A percentile compares a stretch with the other conserved stretches of the same genome.
These are phyloP conservation scores for Quercus wislizeni DNA, from an alignment of 306 rosid species.

Conservation along the genomic window DNA sequence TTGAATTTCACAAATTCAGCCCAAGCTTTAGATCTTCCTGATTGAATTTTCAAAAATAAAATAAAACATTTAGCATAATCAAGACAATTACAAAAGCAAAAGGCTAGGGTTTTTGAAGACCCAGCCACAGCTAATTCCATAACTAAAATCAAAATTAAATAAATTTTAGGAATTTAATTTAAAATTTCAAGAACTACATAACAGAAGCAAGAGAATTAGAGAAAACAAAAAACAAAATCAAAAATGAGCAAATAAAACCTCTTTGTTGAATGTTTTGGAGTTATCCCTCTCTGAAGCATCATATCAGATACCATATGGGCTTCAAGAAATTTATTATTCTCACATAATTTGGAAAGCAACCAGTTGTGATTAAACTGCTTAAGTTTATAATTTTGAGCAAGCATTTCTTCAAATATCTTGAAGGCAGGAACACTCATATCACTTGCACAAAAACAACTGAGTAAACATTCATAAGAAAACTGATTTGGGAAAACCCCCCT, in stretches of 20 bases:
- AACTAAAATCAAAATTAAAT: background rate
- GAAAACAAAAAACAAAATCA: background rate
- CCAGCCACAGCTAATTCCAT: background rate
- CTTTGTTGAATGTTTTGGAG: background rate
- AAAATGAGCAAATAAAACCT: background rate
- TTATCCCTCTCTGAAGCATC: conserved; percentile 7
- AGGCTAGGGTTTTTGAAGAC: background rate
- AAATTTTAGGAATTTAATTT: too few relatives aligned
- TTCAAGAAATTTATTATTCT: conserved; percentile 4
- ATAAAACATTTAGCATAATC: background rate
- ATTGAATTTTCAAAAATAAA: background rate
- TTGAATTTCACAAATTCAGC: background rate
- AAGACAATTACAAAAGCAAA: background rate
- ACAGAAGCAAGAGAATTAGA: too few relatives aligned
- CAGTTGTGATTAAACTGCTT: background rate
- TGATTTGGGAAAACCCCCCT: conserved; percentile 24
- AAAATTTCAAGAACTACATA: too few relatives aligned
- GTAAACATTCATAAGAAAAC: conserved; percentile 15
- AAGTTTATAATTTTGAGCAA: conserved; percentile 11
- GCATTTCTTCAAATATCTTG: conserved; percentile 34
- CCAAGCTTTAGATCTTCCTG: background rate
- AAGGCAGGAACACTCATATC: conserved; percentile 10
- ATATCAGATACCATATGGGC: conserved; percentile 2
- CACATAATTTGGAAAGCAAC: background rate
- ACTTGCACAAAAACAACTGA: conserved; percentile 15